Evolutionary conservation across 495 filamentous ascomycete genomes (phyloP).

Genomic region (Neurospora sp.): DNA sequence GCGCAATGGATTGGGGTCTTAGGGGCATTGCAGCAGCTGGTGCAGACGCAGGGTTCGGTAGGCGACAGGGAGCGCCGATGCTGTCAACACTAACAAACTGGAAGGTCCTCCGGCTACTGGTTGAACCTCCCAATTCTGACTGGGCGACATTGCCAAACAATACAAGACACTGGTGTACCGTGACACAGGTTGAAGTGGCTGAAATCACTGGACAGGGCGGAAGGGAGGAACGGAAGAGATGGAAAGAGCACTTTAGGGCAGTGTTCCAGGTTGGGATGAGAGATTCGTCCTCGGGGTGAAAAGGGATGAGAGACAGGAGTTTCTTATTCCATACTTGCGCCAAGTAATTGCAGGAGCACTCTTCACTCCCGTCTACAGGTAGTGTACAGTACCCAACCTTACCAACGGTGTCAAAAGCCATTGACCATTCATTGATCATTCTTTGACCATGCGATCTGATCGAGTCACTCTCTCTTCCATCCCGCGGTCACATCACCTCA

Average conservation of each 20-base stretch:
- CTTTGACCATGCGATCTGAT: not conserved
- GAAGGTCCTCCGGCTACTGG: not conserved
- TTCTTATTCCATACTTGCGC: not conserved
- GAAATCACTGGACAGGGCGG: not conserved
- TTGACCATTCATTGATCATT: not conserved
- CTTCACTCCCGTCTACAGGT: not conserved
- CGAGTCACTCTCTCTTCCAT: not conserved
- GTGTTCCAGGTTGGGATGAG: not conserved
- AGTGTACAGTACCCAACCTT: not conserved
- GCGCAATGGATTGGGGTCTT: not conserved
- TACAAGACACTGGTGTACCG: constrained; percentile 1
- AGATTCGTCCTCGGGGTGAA: not conserved
- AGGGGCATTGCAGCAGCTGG: constrained; percentile 2
- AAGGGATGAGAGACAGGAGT: not conserved
- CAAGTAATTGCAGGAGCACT: not conserved
- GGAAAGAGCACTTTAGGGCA: not conserved
- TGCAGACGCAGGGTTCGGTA: not conserved
- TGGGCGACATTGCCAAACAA: constrained; percentile 16
- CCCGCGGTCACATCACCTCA: not conserved
- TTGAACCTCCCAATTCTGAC: constrained; percentile 10
- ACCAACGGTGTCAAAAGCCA: not conserved
- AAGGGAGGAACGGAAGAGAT: not conserved
- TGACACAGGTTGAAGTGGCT: not conserved
- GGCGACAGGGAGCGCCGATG: not conserved
- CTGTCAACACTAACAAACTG: not conserved